Percentiles rank a stretch among this genome's conserved stretches.
Conservation (phyloP, 768 basidiomycete genomes). For the Agaricus subrufescens region DNA sequence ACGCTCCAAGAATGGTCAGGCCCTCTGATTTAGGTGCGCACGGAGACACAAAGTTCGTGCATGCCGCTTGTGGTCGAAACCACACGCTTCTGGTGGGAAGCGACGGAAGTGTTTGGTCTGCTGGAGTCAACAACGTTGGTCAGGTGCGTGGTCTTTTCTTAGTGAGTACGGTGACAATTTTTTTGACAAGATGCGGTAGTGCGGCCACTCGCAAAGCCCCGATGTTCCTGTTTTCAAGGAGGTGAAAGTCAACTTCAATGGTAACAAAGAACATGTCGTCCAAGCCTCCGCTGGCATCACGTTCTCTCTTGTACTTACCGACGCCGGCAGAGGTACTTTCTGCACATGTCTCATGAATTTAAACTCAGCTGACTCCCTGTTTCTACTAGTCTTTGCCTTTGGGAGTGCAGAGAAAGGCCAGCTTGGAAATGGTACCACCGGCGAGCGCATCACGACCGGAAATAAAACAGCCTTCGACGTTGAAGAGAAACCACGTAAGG, state of each 20-base stretch:
- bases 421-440: conserved; percentile 87
- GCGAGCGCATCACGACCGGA: conserved; percentile 85
- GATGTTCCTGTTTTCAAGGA: conserved; percentile 65
- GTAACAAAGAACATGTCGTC: conserved; percentile 60
- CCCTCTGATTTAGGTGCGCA: conserved; percentile 59
- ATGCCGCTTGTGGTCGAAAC: conserved; percentile 78
- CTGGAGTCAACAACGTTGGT: conserved; percentile 76
- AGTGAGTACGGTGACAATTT: background rate
- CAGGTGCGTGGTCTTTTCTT: conserved; percentile 50
- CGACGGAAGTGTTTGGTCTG: conserved; percentile 79
- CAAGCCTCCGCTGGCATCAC: conserved; percentile 78
- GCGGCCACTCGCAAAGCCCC: conserved; percentile 61
- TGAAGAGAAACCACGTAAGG: conserved; percentile 57
- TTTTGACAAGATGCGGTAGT: conserved; percentile 34
- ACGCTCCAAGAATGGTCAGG: conserved; percentile 58
- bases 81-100: conserved; percentile 83
- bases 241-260: conserved; percentile 51
- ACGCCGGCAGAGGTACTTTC: conserved; percentile 68
- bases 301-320: conserved; percentile 81
- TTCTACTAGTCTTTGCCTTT: conserved; percentile 68
- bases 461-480: conserved; percentile 83
- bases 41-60: conserved; percentile 58
- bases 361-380: background rate
- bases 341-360: background rate
- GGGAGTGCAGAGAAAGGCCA: conserved; percentile 94